These are phyloP conservation scores for Beauveria rudraprayagi DNA, from an alignment of 2,329 filamentous ascomycete species.

Conservation along the genomic window DNA sequence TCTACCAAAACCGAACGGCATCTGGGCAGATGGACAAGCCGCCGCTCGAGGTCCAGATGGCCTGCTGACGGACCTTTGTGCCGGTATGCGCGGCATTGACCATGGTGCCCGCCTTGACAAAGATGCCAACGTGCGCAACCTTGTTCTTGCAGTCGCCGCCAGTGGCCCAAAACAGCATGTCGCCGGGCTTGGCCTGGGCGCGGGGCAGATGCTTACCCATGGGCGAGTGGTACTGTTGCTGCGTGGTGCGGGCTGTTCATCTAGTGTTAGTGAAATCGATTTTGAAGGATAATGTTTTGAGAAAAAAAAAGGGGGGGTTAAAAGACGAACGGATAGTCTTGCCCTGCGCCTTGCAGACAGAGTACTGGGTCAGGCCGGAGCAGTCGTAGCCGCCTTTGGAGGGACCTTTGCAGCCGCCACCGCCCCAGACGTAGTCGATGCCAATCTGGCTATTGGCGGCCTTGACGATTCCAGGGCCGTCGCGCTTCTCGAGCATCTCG, in stretches of 20 bases:
- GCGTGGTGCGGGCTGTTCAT: conserved; percentile 13
- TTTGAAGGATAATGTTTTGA: too few species aligned
- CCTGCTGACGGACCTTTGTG: conserved; percentile 14
- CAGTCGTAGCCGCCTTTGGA: conserved; percentile 16
- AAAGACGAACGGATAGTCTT: conserved; percentile 14
- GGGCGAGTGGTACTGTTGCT: conserved; percentile 14
- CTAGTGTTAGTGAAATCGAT: background rate
- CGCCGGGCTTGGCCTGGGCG: conserved; percentile 13
- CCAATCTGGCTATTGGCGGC: conserved; percentile 13
- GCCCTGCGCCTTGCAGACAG: conserved; percentile 15
- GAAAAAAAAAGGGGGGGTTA: background rate
- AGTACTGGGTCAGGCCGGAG: conserved; percentile 16
- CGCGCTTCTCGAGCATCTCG: conserved; percentile 13
- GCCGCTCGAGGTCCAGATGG: conserved; percentile 15
- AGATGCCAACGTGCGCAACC: conserved; percentile 16
- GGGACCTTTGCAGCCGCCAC: conserved; percentile 13
- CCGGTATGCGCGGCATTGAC: conserved; percentile 15
- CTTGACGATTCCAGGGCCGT: conserved; percentile 14
- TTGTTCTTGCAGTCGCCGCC: conserved; percentile 14
- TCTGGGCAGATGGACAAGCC: conserved; percentile 15
- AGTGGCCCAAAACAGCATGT: conserved; percentile 16
- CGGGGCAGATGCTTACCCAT: conserved; percentile 15
- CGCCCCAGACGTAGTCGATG: conserved; percentile 14
- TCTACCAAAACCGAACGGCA: conserved; percentile 17
- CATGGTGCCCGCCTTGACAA: conserved; percentile 13